phyloP scores from a whole-genome alignment of 345 rosid genomes.

The Ceriops decandra region DNA sequence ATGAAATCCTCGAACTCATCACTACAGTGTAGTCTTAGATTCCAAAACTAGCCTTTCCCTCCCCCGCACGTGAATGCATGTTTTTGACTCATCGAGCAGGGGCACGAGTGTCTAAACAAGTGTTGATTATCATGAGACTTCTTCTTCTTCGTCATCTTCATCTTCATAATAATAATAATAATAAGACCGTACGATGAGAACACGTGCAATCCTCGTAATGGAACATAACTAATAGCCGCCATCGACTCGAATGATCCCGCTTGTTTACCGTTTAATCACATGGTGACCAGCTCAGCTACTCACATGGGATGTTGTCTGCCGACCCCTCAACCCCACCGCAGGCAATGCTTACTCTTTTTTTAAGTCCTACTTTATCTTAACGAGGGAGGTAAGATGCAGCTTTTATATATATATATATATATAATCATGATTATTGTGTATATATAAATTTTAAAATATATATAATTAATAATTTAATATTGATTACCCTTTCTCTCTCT shows the following conservation, averaged over 20 bases:
- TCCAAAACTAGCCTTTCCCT: slow-evolving; percentile 18
- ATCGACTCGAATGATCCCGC: slow-evolving; percentile 20
- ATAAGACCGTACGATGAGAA: background rate
- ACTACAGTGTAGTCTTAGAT: background rate
- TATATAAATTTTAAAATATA: too few species aligned
- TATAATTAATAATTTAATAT: too few species aligned
- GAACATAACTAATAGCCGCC: slow-evolving; percentile 13
- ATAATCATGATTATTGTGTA: too few species aligned
- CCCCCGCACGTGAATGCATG: slow-evolving; percentile 15
- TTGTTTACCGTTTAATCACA: slow-evolving; percentile 34
- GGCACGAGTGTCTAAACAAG: too few species aligned
- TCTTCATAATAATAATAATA: background rate
- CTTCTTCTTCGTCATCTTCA: too few species aligned
- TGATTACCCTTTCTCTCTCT: too few species aligned
- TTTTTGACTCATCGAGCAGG: background rate
- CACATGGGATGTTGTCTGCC: slow-evolving; percentile 35
- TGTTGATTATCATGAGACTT: too few species aligned
- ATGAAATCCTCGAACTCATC: slow-evolving; percentile 4
- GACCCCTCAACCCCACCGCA: too few species aligned
- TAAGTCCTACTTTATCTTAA: too few species aligned
- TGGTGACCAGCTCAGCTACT: slow-evolving; percentile 61
- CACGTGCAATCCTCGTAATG: slow-evolving; percentile 31
- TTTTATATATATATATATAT: too few species aligned
- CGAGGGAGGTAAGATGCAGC: too few species aligned
- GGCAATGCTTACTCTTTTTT: too few species aligned